Evolutionary conservation across 2,329 filamentous ascomycete genomes (phyloP).

Genomic region (Xylariaceae sp.): DNA sequence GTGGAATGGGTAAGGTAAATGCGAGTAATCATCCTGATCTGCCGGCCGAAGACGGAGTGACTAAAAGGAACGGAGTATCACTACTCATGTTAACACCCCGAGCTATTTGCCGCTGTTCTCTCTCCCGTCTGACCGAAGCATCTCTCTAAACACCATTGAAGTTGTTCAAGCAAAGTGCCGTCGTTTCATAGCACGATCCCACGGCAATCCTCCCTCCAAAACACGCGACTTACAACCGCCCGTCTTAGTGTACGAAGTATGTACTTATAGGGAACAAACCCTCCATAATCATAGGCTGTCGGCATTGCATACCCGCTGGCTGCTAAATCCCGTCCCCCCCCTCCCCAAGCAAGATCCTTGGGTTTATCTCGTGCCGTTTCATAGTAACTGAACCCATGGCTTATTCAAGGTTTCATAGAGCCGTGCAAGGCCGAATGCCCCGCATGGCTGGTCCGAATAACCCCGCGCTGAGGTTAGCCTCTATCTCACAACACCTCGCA

Average conservation of each 20-base stretch:
- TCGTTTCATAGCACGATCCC: background rate
- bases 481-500: constrained; percentile 29
- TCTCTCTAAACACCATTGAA: too few species aligned
- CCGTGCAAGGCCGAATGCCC: constrained; percentile 28
- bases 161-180: background rate
- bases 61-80: background rate
- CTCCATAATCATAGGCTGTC: too few species aligned
- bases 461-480: constrained; percentile 29
- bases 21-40: background rate
- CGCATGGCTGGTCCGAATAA: constrained; percentile 24
- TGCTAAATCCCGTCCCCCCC: background rate
- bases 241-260: background rate
- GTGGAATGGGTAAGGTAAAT: background rate
- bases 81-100: background rate
- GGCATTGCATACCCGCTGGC: background rate
- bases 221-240: too few species aligned
- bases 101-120: background rate
- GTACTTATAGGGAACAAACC: too few species aligned
- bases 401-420: constrained; percentile 26
- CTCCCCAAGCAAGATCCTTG: background rate
- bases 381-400: constrained; percentile 12
- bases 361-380: background rate
- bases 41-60: background rate
- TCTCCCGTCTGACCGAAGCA: background rate
- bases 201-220: background rate